A percentile compares a stretch with the other conserved stretches of the same genome.
Conservation (phyloP, 805 yeast genomes). For the Wickerhamiella brachini region DNA sequence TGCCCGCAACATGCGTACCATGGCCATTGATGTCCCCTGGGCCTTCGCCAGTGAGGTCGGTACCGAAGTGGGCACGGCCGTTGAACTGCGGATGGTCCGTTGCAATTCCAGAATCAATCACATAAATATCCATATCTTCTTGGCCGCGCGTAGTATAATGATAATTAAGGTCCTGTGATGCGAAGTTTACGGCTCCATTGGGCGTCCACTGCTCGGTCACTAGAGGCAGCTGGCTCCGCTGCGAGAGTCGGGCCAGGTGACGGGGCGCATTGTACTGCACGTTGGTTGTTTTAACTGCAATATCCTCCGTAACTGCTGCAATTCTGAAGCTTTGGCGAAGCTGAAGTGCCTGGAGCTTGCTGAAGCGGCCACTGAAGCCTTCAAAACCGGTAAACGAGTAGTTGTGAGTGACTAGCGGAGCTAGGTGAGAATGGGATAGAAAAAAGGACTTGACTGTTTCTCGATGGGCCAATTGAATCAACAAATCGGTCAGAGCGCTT, state of each 20-base stretch:
- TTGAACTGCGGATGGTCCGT: conserved; percentile 32
- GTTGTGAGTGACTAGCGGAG: conserved; percentile 13
- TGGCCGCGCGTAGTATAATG: conserved; percentile 31
- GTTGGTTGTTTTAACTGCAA: conserved; percentile 29
- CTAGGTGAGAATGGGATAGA: neutral
- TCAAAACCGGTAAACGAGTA: conserved; percentile 1
- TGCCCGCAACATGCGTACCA: conserved; percentile 88
- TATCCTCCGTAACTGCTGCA: conserved; percentile 56
- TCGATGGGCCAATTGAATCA: neutral
- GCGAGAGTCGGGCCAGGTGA: conserved; percentile 24
- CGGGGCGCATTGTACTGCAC: conserved; percentile 42
- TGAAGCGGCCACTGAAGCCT: conserved; percentile 5
- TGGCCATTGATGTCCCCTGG: conserved; percentile 70
- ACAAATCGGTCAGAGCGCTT: neutral
- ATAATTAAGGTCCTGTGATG: conserved; percentile 17
- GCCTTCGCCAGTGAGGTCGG: conserved; percentile 34
- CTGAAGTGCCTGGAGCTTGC: conserved; percentile 29
- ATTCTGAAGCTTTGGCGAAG: conserved; percentile 24
- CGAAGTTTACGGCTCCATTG: neutral
- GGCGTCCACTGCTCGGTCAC: neutral
- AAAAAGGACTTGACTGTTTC: neutral
- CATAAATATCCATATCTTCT: conserved; percentile 50
- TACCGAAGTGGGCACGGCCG: conserved; percentile 30
- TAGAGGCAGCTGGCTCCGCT: conserved; percentile 14
- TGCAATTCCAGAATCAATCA: conserved; percentile 66